These are phyloP conservation scores for Moesziomyces sp. DNA, from an alignment of 1,284 basidiomycete genomes.

Conservation along the genomic window DNA sequence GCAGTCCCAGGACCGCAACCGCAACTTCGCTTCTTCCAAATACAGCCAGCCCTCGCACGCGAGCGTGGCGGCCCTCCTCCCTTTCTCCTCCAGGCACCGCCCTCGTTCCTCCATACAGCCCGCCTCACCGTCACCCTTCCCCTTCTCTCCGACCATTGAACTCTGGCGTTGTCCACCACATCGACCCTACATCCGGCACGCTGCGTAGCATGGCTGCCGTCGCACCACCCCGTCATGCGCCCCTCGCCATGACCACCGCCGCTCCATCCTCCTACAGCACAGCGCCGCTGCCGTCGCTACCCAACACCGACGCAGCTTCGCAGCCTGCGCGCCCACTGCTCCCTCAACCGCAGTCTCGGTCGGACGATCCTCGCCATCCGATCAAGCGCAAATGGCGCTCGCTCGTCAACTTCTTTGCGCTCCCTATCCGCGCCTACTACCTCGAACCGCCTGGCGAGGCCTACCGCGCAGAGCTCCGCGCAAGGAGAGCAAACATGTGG, in stretches of 20 bases:
- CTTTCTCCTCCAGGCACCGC: not conserved
- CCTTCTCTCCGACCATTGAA: not conserved
- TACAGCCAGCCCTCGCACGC: too few relatives aligned
- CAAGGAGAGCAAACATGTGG: slow-evolving; percentile 9
- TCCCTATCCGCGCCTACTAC: slow-evolving; percentile 49
- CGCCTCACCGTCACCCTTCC: not conserved
- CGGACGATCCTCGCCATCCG: slow-evolving; percentile 13
- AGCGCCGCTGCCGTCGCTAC: not conserved
- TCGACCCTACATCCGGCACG: not conserved
- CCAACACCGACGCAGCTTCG: not conserved
- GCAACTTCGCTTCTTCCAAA: too few relatives aligned
- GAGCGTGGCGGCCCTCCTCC: too few relatives aligned
- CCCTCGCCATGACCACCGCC: not conserved
- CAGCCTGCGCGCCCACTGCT: slow-evolving; percentile 14
- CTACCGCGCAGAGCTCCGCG: slow-evolving; percentile 23
- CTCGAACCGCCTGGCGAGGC: slow-evolving; percentile 27
- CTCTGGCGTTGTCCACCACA: not conserved
- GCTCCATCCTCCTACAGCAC: not conserved
- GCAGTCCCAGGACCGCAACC: too few relatives aligned
- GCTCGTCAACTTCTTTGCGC: slow-evolving; percentile 48
- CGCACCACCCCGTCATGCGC: not conserved
- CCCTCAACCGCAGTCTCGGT: slow-evolving; percentile 1
- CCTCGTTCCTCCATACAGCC: not conserved
- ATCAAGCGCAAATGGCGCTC: slow-evolving; percentile 46
- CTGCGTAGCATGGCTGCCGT: not conserved